Evolutionary conservation across 495 filamentous ascomycete genomes (phyloP), one percentile per base, ranked within the genome.

Genomic region (Penicillium robsamsonii): DNA sequence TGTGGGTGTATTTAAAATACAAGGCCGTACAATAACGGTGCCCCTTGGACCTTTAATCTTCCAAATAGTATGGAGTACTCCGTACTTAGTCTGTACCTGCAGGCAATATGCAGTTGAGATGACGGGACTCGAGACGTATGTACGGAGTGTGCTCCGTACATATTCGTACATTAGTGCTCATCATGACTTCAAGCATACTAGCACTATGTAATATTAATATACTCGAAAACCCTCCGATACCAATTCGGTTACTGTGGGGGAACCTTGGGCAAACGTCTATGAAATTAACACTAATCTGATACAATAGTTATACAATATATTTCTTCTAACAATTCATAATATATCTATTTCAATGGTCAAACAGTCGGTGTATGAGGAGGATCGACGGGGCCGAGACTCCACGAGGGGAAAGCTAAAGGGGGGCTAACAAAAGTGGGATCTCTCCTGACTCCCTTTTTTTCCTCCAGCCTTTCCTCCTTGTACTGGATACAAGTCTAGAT

Each of bases 301-400:
- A 35, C 30, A 33, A 33, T 35, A 7, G 0, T 27, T 6, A 7
- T 0, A 37, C 15, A 37, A 37, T 37, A 37, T 37, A 0, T n/a
- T n/a, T 37, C 5, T 7, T 37, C 35, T 13, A 38, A 17, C 4
- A 38, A 17, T 4, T 15, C n/a, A 41, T 43, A 54, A 54, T 54
- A 20, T 54, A 46, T 46, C n/a, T 5, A 46, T 46, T 38, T 46
- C 42, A 53, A 42, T 53, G 42, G 45, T 59, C 58, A 64, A 60
- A 66, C 61, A 62, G 64, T 67, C 64, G 65, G 65, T 65, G 65
- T 67, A 62, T 65, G 64, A 56, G 50, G 50, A 33, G 11, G 59
- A 65, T 65, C 65, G 57, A 60, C 62, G 56, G 55, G 62, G 62
- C 58, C 62, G 55, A 65, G 65, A 65, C 62, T 63, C 44, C 38